phyloP scores from a whole-genome alignment of 345 rosid genomes.

The Anastatica hierochuntica region DNA sequence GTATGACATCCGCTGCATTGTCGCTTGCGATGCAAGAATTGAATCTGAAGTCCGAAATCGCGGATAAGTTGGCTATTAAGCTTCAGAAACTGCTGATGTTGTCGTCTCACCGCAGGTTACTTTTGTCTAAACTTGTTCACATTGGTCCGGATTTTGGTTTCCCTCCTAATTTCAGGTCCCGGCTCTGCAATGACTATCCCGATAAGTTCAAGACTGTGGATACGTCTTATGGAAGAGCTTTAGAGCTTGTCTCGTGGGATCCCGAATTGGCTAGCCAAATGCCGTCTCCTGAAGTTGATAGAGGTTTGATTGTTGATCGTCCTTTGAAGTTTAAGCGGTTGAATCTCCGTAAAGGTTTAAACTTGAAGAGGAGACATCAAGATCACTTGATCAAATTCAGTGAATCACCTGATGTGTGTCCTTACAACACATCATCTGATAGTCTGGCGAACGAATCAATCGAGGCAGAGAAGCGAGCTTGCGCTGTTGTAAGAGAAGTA shows the following conservation, averaged over 20 bases:
- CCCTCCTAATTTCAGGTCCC: slow-evolving; percentile 75
- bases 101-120: slow-evolving; percentile 56
- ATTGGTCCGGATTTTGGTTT: slow-evolving; percentile 82
- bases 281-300: slow-evolving; percentile 28
- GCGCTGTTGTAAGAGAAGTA: slow-evolving; percentile 60
- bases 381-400: slow-evolving; percentile 51
- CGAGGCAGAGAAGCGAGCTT: slow-evolving; percentile 77
- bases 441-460: slow-evolving; percentile 43
- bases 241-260: slow-evolving; percentile 83
- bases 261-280: slow-evolving; percentile 43
- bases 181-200: slow-evolving; percentile 72
- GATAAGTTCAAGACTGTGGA: slow-evolving; percentile 65
- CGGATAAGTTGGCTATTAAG: slow-evolving; percentile 51
- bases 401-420: slow-evolving; percentile 61
- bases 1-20: slow-evolving; percentile 61
- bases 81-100: slow-evolving; percentile 89
- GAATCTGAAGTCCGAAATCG: slow-evolving; percentile 42
- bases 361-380: slow-evolving; percentile 54
- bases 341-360: slow-evolving; percentile 68
- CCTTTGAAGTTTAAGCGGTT: slow-evolving; percentile 72
- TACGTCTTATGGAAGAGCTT: slow-evolving; percentile 73
- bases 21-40: slow-evolving; percentile 49
- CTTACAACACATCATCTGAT: slow-evolving; percentile 41
- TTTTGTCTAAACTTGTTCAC: slow-evolving; percentile 77
- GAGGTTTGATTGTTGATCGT: slow-evolving; percentile 63